A percentile compares a stretch with the other conserved stretches of the same genome.
Evolutionary conservation across 2,329 filamentous ascomycete species (phyloP).

Genomic region (Neophaeococcomyces aloes): DNA sequence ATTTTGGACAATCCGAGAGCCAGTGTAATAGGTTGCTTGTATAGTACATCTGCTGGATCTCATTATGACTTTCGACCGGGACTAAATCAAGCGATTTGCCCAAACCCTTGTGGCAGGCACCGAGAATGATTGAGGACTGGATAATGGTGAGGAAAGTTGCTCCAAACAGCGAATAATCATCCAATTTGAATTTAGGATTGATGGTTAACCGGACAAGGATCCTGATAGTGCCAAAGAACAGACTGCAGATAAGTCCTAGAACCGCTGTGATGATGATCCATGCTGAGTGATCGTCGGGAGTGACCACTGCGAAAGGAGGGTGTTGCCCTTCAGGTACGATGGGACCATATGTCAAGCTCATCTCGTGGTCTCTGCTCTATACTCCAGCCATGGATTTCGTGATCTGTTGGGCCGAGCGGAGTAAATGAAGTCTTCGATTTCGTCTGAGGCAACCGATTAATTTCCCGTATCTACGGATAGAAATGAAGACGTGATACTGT

Average conservation of each 20-base stretch:
- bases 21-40: conserved; percentile 19
- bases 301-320: conserved; percentile 29
- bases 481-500: no score
- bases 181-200: conserved; percentile 26
- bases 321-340: conserved; percentile 27
- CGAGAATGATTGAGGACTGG: conserved; percentile 26
- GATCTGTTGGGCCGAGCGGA: no score
- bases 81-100: conserved; percentile 26
- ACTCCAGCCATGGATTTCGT: no score
- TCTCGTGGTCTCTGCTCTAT: no score
- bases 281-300: conserved; percentile 29
- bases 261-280: conserved; percentile 30
- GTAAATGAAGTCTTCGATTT: no score
- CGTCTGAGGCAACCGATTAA: no score
- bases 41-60: conserved; percentile 20
- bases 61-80: conserved; percentile 4
- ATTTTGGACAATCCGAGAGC: conserved; percentile 20
- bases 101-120: conserved; percentile 25
- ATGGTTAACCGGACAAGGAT: conserved; percentile 27
- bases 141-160: conserved; percentile 26
- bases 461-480: no score
- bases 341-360: conserved; percentile 5
- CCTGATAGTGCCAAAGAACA: conserved; percentile 29
- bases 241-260: conserved; percentile 27
- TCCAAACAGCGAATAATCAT: conserved; percentile 26